A percentile compares a stretch with the other conserved stretches of the same genome.
These are phyloP conservation scores for Ustilago curta DNA, from an alignment of 1,284 basidiomycete species.

Conservation along the genomic window DNA sequence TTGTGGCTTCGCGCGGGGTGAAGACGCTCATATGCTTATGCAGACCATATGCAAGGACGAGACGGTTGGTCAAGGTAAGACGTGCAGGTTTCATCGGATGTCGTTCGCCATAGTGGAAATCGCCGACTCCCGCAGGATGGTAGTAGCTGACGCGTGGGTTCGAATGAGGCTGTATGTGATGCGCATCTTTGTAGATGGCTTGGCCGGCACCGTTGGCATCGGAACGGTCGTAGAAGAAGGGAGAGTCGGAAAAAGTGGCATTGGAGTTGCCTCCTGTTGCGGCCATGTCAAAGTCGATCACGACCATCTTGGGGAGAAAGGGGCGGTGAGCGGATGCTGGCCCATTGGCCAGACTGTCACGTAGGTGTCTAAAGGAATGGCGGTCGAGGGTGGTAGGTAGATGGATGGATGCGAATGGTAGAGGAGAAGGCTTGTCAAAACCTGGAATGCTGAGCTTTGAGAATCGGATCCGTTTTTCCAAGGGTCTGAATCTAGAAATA, in stretches of 20 bases:
- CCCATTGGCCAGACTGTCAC: slow-evolving; percentile 4
- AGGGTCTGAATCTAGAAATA: slow-evolving; percentile 18
- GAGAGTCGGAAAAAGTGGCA: slow-evolving; percentile 63
- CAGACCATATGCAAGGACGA: slow-evolving; percentile 95
- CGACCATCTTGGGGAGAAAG: slow-evolving; percentile 51
- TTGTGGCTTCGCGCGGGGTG: slow-evolving; percentile 86
- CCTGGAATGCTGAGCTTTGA: slow-evolving; percentile 21
- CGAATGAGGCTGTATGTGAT: slow-evolving; percentile 62
- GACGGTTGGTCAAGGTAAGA: slow-evolving; percentile 90
- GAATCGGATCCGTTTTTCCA: slow-evolving; percentile 25
- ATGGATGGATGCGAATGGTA: slow-evolving; percentile 18
- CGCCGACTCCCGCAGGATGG: slow-evolving; percentile 91
- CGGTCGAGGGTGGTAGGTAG: not conserved
- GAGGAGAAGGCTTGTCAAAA: slow-evolving; percentile 6
- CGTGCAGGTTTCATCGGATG: slow-evolving; percentile 99
- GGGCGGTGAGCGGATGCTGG: not conserved
- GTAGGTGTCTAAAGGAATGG: not conserved
- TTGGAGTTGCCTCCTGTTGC: slow-evolving; percentile 36
- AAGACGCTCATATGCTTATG: slow-evolving; percentile 97
- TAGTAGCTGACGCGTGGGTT: slow-evolving; percentile 89
- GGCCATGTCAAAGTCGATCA: slow-evolving; percentile 62
- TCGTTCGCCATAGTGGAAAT: slow-evolving; percentile 83
- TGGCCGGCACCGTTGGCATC: slow-evolving; percentile 45
- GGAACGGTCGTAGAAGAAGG: slow-evolving; percentile 66
- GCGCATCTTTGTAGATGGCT: slow-evolving; percentile 50